phyloP scores from a whole-genome alignment of 352 stramenopile genomes.

The Phytophthora ohioensis region DNA sequence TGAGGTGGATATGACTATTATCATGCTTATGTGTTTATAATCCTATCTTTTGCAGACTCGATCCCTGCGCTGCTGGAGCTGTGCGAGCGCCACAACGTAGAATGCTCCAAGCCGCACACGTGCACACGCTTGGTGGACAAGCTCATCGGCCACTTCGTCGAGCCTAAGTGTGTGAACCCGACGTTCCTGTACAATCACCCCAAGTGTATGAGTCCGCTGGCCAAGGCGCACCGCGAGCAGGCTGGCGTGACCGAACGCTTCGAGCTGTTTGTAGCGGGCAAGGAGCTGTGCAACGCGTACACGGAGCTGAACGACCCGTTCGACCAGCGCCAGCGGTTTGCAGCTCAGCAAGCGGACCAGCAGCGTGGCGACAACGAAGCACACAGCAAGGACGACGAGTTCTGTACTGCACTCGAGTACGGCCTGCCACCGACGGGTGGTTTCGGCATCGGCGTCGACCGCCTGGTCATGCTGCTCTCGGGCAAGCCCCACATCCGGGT shows the following conservation, averaged over 20 bases:
- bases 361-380: constrained; percentile 88
- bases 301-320: constrained; percentile 99
- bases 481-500: constrained; percentile 98
- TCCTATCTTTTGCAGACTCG: constrained; percentile 43
- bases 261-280: constrained; percentile 97
- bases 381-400: constrained; percentile 96
- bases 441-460: constrained; percentile 98
- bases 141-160: constrained; percentile 98
- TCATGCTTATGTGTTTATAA: constrained; percentile 8
- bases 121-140: constrained; percentile 97
- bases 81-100: constrained; percentile 89
- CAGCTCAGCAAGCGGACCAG: constrained; percentile 91
- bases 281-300: constrained; percentile 98
- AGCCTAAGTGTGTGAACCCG: constrained; percentile 93
- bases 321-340: constrained; percentile 96
- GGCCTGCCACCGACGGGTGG: constrained; percentile 97
- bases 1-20: not conserved
- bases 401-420: constrained; percentile 98
- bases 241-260: constrained; percentile 97
- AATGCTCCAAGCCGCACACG: constrained; percentile 94
- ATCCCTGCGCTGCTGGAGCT: constrained; percentile 85
- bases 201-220: constrained; percentile 97
- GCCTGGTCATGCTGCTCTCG: constrained; percentile 98
- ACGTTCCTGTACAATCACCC: constrained; percentile 99
- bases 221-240: constrained; percentile 95